Conservation (phyloP, 306 rosid genomes). For the Lathyrus sativus region DNA sequence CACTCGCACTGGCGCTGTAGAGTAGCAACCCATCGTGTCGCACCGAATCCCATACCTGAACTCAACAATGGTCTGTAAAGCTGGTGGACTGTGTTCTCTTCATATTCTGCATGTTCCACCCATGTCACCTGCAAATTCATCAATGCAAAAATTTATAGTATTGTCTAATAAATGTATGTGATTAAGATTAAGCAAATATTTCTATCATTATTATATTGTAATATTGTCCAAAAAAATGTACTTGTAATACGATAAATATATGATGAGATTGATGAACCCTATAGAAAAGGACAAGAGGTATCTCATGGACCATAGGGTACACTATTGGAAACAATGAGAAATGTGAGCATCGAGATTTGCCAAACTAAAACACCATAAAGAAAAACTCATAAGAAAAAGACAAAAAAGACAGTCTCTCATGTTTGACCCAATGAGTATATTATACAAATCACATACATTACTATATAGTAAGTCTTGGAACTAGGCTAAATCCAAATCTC, state of each 20-base stretch:
- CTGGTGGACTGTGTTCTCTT: conserved; percentile 81
- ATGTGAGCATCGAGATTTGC: conserved; percentile 59
- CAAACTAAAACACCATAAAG: conserved; percentile 18
- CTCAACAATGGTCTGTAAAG: conserved; percentile 70
- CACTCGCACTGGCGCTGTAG: conserved; percentile 93
- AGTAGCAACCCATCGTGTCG: conserved; percentile 87
- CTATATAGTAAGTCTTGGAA: background rate
- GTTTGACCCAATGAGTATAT: conserved; percentile 45
- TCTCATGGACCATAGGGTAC: conserved; percentile 40
- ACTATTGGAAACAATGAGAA: conserved; percentile 36
- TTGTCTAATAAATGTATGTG: background rate
- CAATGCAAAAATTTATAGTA: background rate
- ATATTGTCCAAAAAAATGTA: too few species aligned
- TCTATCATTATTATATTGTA: background rate
- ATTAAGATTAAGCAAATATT: background rate
- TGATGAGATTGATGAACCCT: conserved; percentile 3
- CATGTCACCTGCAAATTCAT: conserved; percentile 74
- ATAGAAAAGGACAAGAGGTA: conserved; percentile 42
- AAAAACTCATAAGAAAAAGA: conserved; percentile 40
- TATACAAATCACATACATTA: conserved; percentile 16
- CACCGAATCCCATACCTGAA: conserved; percentile 91
- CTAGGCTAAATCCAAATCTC: conserved; percentile 31
- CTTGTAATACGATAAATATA: background rate
- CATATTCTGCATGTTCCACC: conserved; percentile 96
- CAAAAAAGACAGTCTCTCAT: conserved; percentile 55